Base-by-base conservation (phyloP, 1,139 yeast species). In the Sugiyamaella novakii region DNA sequence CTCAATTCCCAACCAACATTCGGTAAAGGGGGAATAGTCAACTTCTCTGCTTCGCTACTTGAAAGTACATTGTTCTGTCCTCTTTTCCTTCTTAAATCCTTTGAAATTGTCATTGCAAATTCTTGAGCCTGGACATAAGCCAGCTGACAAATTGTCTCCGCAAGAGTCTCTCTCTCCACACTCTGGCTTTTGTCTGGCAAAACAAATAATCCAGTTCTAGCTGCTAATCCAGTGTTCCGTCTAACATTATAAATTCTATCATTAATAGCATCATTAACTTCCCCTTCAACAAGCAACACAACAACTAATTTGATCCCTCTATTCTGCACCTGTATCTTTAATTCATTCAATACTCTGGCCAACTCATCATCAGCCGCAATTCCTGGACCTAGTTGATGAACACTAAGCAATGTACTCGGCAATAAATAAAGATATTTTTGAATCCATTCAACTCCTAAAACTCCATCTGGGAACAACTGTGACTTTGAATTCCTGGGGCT, bases 391-490 rank as follows among this genome's bases (percentile, higher is more conserved):
- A 77, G 54, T 44, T 72, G 70, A 57, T 74, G 73, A 36, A 78
- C 68, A 1, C 74, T 62, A 3, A 78, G 62, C 43, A 73, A 69
- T 0, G 76, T 70, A 1, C 74, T 57, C 0, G 84, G 84, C 18
- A 69, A 45, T 4, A 66, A 50, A 15, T 70, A 66, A 30, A 68
- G 64, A 56, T 79, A 77, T 59, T 78, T 80, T 31, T 71, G 69
- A 8, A 79, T 52, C 85, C 84, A 80, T 21, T 72, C 66, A 0
- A 59, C 55, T 0, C 76, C 67, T 21, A 78, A 56, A 1, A 78
- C 59, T 0, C 73, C 73, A 21, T 75, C 73, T 0, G 79, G 77
- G 46, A 66, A 70, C 46, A 70, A 59, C 4, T 59, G 59, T 0
- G 76, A 68, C 3, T 60, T 59, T 2, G 65, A 63, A 46, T 70